These are phyloP conservation scores for Tarenaya hassleriana DNA, from an alignment of 345 rosid genomes.

Conservation along the genomic window DNA sequence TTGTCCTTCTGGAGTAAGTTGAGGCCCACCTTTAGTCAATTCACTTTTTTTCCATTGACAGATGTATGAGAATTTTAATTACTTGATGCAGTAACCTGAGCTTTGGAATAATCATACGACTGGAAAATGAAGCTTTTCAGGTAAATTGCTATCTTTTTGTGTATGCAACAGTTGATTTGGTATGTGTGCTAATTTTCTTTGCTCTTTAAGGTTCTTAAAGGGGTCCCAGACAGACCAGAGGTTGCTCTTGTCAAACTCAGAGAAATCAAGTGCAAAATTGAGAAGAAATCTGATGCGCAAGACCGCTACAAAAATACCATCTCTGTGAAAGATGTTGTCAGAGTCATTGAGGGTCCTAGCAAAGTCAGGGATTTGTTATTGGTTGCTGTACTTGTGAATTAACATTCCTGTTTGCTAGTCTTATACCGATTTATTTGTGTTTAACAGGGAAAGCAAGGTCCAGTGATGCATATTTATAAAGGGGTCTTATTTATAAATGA, in stretches of 20 bases:
- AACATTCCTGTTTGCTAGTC: slow-evolving; percentile 13
- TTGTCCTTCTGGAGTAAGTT: slow-evolving; percentile 86
- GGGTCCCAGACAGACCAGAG: slow-evolving; percentile 88
- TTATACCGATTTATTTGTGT: slow-evolving; percentile 4
- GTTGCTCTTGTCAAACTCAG: slow-evolving; percentile 77
- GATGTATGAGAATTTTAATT: slow-evolving; percentile 5
- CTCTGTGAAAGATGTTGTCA: slow-evolving; percentile 72
- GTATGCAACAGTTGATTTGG: background rate
- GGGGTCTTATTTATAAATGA: slow-evolving; percentile 73
- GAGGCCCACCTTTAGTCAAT: slow-evolving; percentile 8
- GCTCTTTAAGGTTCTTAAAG: slow-evolving; percentile 70
- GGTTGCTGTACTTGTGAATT: slow-evolving; percentile 3
- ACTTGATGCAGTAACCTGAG: slow-evolving; percentile 60
- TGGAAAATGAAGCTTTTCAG: slow-evolving; percentile 96
- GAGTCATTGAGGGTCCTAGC: slow-evolving; percentile 82
- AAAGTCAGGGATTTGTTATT: slow-evolving; percentile 46
- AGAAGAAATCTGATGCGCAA: slow-evolving; percentile 59
- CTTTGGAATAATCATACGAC: slow-evolving; percentile 92
- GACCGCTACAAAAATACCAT: slow-evolving; percentile 66
- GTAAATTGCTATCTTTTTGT: slow-evolving; percentile 27
- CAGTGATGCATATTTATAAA: slow-evolving; percentile 78
- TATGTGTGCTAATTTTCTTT: background rate
- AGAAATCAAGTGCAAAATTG: slow-evolving; percentile 89
- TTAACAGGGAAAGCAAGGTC: slow-evolving; percentile 87
- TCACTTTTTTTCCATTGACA: slow-evolving; percentile 13